Conservation (phyloP, 2,329 filamentous ascomycete species). For the Ascochyta lentis region DNA sequence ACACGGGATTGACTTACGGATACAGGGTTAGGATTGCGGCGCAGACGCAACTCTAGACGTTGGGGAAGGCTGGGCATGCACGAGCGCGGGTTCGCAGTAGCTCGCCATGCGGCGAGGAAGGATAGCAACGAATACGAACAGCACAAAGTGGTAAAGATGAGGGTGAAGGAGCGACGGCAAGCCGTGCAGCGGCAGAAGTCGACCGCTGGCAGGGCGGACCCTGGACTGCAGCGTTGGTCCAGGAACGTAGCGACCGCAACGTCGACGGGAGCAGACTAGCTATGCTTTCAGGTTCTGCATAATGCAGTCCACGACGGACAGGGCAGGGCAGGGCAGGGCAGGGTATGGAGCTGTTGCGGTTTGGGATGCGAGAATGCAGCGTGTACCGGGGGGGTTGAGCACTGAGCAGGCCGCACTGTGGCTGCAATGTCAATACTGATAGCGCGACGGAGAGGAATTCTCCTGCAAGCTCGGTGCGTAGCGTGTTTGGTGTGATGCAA, state of each 20-base stretch:
- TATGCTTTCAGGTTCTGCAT: constrained; percentile 11
- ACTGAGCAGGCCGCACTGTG: constrained; percentile 26
- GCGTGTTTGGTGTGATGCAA: constrained; percentile 41
- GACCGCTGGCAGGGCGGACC: constrained; percentile 31
- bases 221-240: constrained; percentile 25
- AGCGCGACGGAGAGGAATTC: constrained; percentile 29
- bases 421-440: constrained; percentile 37
- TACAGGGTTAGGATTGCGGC: constrained; percentile 39
- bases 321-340: constrained; percentile 8
- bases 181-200: constrained; percentile 37
- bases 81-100: constrained; percentile 27
- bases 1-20: constrained; percentile 40
- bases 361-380: constrained; percentile 43
- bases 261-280: constrained; percentile 30
- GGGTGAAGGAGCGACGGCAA: constrained; percentile 33
- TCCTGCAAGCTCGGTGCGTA: constrained; percentile 31
- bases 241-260: constrained; percentile 29
- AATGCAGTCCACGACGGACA: constrained; percentile 4
- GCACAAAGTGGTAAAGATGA: constrained; percentile 36
- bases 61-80: constrained; percentile 34
- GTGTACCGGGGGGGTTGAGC: constrained; percentile 24
- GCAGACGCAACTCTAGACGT: constrained; percentile 35
- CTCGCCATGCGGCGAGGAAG: constrained; percentile 33
- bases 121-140: constrained; percentile 43
- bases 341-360: constrained; percentile 47